phyloP scores from a whole-genome alignment of 192 early-diverging fungal genomes.

The Coemansia aciculifera region DNA sequence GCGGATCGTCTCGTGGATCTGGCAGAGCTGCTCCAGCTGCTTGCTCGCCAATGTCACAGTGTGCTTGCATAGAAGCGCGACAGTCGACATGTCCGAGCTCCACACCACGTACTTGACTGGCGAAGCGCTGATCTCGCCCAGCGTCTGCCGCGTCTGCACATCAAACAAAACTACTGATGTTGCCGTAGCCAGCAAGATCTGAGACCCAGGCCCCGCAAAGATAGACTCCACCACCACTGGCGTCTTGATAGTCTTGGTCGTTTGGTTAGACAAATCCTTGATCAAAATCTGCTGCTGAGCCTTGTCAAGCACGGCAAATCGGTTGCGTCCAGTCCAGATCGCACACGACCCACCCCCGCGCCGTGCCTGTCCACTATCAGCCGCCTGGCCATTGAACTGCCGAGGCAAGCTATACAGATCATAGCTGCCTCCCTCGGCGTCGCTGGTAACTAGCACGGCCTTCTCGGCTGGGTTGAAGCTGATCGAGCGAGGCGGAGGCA shows the following conservation, averaged over 20 bases:
- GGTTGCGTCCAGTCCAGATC: conserved; percentile 94
- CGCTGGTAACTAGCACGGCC: conserved; percentile 80
- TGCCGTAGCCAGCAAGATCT: conserved; percentile 76
- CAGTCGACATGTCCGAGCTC: conserved; percentile 84
- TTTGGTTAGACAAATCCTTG: conserved; percentile 83
- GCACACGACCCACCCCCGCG: conserved; percentile 80
- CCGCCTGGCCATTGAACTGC: conserved; percentile 53
- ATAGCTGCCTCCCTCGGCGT: conserved; percentile 85
- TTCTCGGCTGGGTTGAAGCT: conserved; percentile 96
- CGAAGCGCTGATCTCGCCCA: conserved; percentile 79
- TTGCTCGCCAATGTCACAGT: conserved; percentile 89
- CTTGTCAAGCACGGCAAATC: conserved; percentile 96
- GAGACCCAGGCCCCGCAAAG: conserved; percentile 83
- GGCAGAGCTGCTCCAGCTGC: conserved; percentile 81
- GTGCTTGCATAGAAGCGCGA: conserved; percentile 95
- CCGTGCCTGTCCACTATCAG: conserved; percentile 61
- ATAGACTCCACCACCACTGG: conserved; percentile 80
- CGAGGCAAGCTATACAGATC: conserved; percentile 87
- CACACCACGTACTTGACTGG: conserved; percentile 93
- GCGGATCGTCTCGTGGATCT: conserved; percentile 96
- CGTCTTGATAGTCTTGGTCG: conserved; percentile 86
- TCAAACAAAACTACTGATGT: conserved; percentile 92
- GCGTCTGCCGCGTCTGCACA: conserved; percentile 73
- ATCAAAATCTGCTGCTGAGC: conserved; percentile 79
- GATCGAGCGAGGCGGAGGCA: conserved; percentile 75